A percentile compares a stretch with the other conserved stretches of the same genome.
These are phyloP conservation scores for Rhodomyrtus tomentosa DNA, from an alignment of 345 rosid genomes.

Conservation along the genomic window DNA sequence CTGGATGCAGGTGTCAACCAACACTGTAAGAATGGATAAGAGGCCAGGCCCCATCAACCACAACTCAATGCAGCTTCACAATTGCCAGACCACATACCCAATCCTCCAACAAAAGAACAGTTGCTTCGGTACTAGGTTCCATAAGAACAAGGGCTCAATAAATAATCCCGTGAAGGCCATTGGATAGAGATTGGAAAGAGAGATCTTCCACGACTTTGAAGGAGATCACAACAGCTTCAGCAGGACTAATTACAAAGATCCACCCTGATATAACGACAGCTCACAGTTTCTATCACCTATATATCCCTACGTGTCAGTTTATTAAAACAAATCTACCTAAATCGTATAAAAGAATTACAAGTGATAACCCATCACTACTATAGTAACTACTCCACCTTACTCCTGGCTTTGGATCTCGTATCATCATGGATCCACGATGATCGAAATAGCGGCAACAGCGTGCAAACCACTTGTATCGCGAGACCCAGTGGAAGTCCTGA, in stretches of 20 bases:
- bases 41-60: not conserved
- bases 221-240: not conserved
- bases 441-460: conserved; percentile 41
- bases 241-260: not conserved
- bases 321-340: not conserved
- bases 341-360: not conserved
- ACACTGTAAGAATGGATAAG: not conserved
- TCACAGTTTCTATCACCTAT: not conserved
- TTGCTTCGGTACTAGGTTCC: not conserved
- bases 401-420: conserved; percentile 13
- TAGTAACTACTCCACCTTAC: conserved; percentile 19
- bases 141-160: not conserved
- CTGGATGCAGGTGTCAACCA: not conserved
- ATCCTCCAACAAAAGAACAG: not conserved
- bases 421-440: conserved; percentile 51
- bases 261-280: not conserved
- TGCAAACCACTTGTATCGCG: conserved; percentile 49
- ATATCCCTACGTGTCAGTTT: not conserved
- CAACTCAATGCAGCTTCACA: not conserved
- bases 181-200: not conserved
- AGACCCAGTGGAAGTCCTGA: conserved; percentile 52
- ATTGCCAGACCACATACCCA: not conserved
- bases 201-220: not conserved
- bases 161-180: not conserved
- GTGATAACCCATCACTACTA: not conserved